Evolutionary conservation across 225 moss, liverwort and hornwort genomes (phyloP).

Genomic region (Lunularia cruciata): DNA sequence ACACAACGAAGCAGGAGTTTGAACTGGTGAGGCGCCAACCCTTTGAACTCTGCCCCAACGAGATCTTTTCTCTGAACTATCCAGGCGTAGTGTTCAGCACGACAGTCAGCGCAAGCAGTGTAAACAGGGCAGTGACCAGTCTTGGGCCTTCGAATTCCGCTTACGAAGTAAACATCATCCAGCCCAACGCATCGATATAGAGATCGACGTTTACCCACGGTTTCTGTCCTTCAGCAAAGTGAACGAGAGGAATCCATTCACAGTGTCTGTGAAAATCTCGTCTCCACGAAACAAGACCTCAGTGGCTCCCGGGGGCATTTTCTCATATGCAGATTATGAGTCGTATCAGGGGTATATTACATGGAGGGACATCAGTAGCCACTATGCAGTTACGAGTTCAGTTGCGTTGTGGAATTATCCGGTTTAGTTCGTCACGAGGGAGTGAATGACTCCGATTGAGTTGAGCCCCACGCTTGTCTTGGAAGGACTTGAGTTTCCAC

Average conservation of each 20-base stretch:
- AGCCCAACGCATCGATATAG: neutral
- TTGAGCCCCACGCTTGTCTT: too few relatives aligned
- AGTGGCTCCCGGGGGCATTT: too few relatives aligned
- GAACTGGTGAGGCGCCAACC: neutral
- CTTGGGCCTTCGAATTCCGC: slow-evolving; percentile 1
- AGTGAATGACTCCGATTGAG: too few relatives aligned
- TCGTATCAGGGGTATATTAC: slow-evolving; percentile 3
- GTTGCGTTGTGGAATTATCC: slow-evolving; percentile 10
- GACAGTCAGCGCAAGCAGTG: neutral
- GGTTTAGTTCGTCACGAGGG: too few relatives aligned
- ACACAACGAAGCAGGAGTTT: neutral
- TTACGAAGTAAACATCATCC: neutral
- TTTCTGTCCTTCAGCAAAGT: neutral
- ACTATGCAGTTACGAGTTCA: neutral
- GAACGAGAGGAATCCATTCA: neutral
- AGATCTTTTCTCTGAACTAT: neutral
- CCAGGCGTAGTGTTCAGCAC: slow-evolving; percentile 2
- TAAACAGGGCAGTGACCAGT: slow-evolving; percentile 10
- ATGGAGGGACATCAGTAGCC: neutral
- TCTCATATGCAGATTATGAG: neutral
- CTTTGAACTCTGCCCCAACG: neutral
- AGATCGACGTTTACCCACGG: slow-evolving; percentile 10
- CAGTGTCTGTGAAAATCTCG: neutral
- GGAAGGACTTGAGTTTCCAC: too few relatives aligned
- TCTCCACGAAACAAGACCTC: neutral